Evolutionary conservation across 805 yeast genomes (phyloP).

Genomic region (Ogataea neopini): DNA sequence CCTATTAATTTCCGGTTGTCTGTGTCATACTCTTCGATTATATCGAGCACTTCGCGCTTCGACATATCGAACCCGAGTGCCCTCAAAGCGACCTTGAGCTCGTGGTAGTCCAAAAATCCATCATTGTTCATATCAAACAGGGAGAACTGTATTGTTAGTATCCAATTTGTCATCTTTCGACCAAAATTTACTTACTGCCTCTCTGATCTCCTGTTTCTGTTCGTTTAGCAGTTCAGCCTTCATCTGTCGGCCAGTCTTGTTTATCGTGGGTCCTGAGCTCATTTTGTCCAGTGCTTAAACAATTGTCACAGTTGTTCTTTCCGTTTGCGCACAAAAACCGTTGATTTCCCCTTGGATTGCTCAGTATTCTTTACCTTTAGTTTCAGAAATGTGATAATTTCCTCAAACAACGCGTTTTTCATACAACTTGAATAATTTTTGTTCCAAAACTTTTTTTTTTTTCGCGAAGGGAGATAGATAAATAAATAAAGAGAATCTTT

Average conservation of each 20-base stretch:
- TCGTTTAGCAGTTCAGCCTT: slow-evolving; percentile 75
- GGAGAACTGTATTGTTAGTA: slow-evolving; percentile 47
- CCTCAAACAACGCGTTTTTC: not conserved
- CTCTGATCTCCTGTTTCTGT: slow-evolving; percentile 87
- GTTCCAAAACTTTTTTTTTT: not conserved
- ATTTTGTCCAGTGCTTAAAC: no score
- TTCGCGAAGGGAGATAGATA: not conserved
- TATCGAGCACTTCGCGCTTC: slow-evolving; percentile 70
- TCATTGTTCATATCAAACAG: slow-evolving; percentile 92
- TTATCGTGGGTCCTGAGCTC: slow-evolving; percentile 16
- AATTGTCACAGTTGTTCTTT: no score
- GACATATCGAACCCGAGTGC: slow-evolving; percentile 89
- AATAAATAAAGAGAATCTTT: not conserved
- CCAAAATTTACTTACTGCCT: slow-evolving; percentile 52
- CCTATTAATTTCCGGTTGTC: slow-evolving; percentile 72
- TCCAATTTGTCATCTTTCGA: not conserved
- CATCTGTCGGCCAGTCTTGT: slow-evolving; percentile 39
- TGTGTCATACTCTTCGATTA: slow-evolving; percentile 79
- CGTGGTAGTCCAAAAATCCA: slow-evolving; percentile 89
- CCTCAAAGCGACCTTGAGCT: slow-evolving; percentile 87
- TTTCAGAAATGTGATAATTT: no score
- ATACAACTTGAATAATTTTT: no score
- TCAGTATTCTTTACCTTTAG: no score
- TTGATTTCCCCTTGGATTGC: no score
- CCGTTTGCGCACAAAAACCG: no score